These are phyloP conservation scores for Penicillium subrubescens DNA, from an alignment of 495 filamentous ascomycete species.

Conservation along the genomic window DNA sequence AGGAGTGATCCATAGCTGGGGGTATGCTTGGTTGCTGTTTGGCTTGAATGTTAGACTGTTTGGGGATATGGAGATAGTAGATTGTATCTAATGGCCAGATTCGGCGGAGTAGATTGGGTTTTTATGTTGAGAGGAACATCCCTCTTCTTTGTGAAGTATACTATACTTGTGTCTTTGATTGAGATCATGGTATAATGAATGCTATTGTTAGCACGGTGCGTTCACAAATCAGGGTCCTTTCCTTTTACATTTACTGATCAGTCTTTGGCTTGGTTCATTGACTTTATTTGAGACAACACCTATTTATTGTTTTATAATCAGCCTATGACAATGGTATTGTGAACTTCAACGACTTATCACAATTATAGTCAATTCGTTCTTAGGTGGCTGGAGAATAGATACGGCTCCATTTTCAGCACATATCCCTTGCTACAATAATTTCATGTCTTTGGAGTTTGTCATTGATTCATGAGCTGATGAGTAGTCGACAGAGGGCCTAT, in stretches of 20 bases:
- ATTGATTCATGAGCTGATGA: not conserved
- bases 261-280: not conserved
- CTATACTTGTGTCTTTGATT: not conserved
- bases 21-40: not conserved
- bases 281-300: not conserved
- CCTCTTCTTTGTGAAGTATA: not conserved
- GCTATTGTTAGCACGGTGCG: too few relatives aligned
- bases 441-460: not conserved
- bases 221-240: too few relatives aligned
- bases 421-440: not conserved
- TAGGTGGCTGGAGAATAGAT: not conserved
- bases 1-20: not conserved
- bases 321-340: not conserved
- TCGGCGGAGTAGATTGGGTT: not conserved
- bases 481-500: not conserved
- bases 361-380: not conserved
- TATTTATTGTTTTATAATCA: not conserved
- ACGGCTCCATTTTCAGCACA: not conserved
- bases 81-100: not conserved
- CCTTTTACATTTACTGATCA: not conserved
- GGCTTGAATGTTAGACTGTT: not conserved
- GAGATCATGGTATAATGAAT: not conserved
- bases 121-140: not conserved
- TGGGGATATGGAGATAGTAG: not conserved
- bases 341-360: not conserved